A percentile compares a stretch with the other conserved stretches of the same genome.
These are phyloP conservation scores for Vanrija pseudolonga DNA, from an alignment of 1,284 basidiomycete genomes.

Conservation along the genomic window DNA sequence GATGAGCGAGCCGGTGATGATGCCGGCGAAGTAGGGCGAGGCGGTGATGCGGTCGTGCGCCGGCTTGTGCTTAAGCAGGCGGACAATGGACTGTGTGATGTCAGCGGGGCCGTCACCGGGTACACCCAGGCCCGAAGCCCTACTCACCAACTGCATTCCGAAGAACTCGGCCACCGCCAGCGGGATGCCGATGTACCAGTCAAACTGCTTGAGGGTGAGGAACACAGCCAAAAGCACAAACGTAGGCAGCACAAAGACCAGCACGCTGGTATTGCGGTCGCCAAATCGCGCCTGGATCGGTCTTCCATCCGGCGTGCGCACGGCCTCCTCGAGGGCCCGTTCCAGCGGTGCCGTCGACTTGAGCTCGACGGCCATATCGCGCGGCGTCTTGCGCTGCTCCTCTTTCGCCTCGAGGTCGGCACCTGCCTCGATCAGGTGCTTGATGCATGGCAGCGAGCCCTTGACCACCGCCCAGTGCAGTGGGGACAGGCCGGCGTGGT, in stretches of 20 bases:
- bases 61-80: conserved; percentile 31
- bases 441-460: conserved; percentile 80
- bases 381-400: conserved; percentile 77
- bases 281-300: conserved; percentile 26
- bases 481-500: conserved; percentile 80
- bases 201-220: conserved; percentile 58
- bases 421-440: conserved; percentile 77
- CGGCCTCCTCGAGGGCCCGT: conserved; percentile 77
- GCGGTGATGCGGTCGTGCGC: conserved; percentile 43
- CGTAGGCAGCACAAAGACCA: conserved; percentile 76
- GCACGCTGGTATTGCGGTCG: conserved; percentile 71
- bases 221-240: conserved; percentile 78
- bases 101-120: not conserved
- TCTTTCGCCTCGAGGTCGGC: conserved; percentile 79
- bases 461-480: conserved; percentile 99
- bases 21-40: conserved; percentile 82
- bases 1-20: conserved; percentile 78
- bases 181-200: conserved; percentile 81
- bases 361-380: conserved; percentile 91
- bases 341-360: conserved; percentile 85
- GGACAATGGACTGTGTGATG: conserved; percentile 23
- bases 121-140: too few relatives aligned
- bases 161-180: conserved; percentile 81
- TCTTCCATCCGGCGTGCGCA: conserved; percentile 27
- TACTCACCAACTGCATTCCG: conserved; percentile 81